These are phyloP conservation scores for Aspergillus leporis DNA, from an alignment of 495 filamentous ascomycete species.

Conservation along the genomic window DNA sequence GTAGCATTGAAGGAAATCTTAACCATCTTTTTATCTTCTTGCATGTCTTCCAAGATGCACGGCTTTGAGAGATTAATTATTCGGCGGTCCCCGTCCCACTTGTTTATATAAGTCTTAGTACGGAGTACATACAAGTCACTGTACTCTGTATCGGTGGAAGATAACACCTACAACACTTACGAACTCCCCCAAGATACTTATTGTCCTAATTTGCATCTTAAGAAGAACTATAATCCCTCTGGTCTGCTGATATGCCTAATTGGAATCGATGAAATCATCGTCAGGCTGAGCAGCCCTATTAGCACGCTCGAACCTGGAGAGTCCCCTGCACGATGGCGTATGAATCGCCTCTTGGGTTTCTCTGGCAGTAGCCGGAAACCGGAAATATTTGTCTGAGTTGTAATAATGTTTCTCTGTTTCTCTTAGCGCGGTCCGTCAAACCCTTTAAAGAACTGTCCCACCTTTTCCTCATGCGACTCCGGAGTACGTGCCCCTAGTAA, in stretches of 20 bases:
- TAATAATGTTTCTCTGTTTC: background rate
- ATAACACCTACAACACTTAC: background rate
- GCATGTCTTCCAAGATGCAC: background rate
- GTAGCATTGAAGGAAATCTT: conserved; percentile 2
- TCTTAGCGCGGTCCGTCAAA: conserved; percentile 21
- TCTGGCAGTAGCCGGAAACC: conserved; percentile 10
- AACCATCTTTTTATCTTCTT: background rate
- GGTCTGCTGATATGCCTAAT: background rate
- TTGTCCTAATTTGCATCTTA: background rate
- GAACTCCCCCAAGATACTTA: background rate
- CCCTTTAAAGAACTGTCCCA: background rate
- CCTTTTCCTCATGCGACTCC: background rate
- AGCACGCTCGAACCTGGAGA: conserved; percentile 1
- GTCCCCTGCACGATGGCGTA: conserved; percentile 25
- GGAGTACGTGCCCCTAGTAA: background rate
- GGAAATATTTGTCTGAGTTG: conserved; percentile 11
- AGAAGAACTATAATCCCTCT: background rate
- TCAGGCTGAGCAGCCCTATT: background rate
- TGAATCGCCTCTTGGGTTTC: conserved; percentile 8
- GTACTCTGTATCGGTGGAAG: background rate
- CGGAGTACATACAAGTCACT: background rate
- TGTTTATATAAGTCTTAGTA: background rate
- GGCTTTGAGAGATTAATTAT: background rate
- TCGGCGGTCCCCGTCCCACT: background rate
- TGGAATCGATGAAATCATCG: conserved; percentile 1